These are phyloP conservation scores for Trichosporon sp. DNA, from an alignment of 1,284 basidiomycete species.

Conservation along the genomic window DNA sequence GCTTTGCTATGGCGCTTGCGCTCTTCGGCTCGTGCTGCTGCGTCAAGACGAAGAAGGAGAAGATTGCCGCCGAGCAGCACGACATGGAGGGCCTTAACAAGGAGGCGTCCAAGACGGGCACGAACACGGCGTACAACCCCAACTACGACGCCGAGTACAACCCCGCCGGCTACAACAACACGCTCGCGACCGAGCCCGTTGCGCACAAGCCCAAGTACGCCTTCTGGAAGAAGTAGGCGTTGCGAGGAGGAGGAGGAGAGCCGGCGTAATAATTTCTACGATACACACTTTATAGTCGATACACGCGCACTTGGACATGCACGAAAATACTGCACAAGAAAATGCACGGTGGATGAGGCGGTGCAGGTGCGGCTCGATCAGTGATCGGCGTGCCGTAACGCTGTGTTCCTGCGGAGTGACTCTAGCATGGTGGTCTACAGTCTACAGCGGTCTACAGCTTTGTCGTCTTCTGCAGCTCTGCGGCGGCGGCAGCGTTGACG, in stretches of 20 bases:
- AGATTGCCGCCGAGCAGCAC: not conserved
- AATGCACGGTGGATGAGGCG: not conserved
- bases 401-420: not conserved
- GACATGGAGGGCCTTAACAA: constrained; percentile 8
- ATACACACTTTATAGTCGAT: not conserved
- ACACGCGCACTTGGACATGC: not conserved
- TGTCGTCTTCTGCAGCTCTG: not conserved
- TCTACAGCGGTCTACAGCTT: not conserved
- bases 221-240: constrained; percentile 4
- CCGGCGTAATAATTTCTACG: not conserved
- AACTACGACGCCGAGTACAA: not conserved
- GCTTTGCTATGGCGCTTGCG: constrained; percentile 8
- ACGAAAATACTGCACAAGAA: not conserved
- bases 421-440: not conserved
- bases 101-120: not conserved
- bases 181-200: not conserved
- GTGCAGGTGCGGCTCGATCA: not conserved
- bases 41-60: constrained; percentile 8
- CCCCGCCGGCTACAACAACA: not conserved
- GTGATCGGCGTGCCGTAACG: not conserved
- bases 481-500: constrained; percentile 1
- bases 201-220: not conserved
- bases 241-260: not conserved
- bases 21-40: constrained; percentile 15
- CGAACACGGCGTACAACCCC: not conserved